Percentiles rank a stretch among this genome's conserved stretches.
Evolutionary conservation across 768 basidiomycete genomes (phyloP).

Genomic region (Boletellus ananiceps): DNA sequence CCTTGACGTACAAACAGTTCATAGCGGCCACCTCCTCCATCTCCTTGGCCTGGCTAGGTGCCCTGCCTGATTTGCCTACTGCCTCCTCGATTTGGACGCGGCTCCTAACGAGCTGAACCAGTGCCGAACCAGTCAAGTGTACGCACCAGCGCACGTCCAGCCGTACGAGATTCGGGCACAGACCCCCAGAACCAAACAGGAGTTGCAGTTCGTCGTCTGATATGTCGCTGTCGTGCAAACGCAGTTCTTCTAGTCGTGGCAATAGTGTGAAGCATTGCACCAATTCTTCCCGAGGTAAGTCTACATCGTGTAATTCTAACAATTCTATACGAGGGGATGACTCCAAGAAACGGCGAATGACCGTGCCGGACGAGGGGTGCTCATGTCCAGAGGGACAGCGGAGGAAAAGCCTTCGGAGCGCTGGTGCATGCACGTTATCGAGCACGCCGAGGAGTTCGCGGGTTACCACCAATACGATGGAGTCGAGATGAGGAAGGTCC

Average conservation of each 20-base stretch:
- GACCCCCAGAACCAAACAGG: constrained; percentile 36
- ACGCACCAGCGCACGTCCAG: constrained; percentile 61
- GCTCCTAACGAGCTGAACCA: constrained; percentile 47
- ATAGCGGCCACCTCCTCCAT: constrained; percentile 49
- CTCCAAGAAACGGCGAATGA: constrained; percentile 27
- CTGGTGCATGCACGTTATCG: constrained; percentile 32
- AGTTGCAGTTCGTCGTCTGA: constrained; percentile 39
- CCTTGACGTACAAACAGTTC: constrained; percentile 54
- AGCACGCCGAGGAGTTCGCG: constrained; percentile 29
- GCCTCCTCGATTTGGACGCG: constrained; percentile 24
- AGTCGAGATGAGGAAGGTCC: constrained; percentile 25
- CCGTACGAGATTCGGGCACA: constrained; percentile 44
- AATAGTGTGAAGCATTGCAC: constrained; percentile 33
- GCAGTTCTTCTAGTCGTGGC: constrained; percentile 42
- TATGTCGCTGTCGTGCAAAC: constrained; percentile 57
- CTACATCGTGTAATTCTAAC: constrained; percentile 49
- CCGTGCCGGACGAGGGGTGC: constrained; percentile 26
- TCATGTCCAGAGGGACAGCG: constrained; percentile 27
- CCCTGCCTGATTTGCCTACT: neutral
- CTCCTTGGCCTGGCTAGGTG: constrained; percentile 16
- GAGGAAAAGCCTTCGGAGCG: constrained; percentile 37
- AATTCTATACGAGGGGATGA: constrained; percentile 34
- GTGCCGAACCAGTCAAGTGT: constrained; percentile 45
- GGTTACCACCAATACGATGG: constrained; percentile 29
- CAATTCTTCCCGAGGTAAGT: constrained; percentile 38